phyloP scores from a whole-genome alignment of 257 asterid species.

The Nicotiana attenuata region DNA sequence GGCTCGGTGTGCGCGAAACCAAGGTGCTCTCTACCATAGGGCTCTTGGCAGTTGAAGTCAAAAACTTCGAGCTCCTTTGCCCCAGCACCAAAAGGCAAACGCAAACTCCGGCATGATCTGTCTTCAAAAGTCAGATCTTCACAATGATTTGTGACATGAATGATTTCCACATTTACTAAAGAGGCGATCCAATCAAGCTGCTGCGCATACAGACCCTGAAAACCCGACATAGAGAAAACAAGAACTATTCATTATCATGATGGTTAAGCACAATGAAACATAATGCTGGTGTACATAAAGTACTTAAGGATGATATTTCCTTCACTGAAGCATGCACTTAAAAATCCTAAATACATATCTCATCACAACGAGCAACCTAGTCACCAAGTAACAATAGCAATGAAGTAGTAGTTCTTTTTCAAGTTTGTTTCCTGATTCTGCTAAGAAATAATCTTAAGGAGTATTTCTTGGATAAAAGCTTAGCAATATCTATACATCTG shows the following conservation, averaged over 20 bases:
- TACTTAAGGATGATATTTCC: too few relatives aligned
- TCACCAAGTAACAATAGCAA: background rate
- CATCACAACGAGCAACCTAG: background rate
- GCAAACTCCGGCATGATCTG: background rate
- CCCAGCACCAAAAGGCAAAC: background rate
- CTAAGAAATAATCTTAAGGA: background rate
- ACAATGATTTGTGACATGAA: background rate
- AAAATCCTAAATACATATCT: background rate
- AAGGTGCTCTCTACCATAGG: background rate
- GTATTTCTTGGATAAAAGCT: background rate
- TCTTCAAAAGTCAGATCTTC: background rate
- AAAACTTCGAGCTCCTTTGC: background rate
- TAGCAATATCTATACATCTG: background rate
- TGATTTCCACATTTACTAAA: background rate
- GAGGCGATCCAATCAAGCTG: slow-evolving; percentile 11
- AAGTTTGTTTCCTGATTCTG: background rate
- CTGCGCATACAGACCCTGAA: slow-evolving; percentile 25
- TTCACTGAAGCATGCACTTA: background rate
- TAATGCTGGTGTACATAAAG: too few relatives aligned
- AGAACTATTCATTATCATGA: background rate
- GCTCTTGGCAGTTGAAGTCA: background rate
- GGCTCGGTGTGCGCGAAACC: background rate
- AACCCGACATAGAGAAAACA: background rate
- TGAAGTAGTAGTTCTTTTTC: background rate
- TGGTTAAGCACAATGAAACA: background rate